Evolutionary conservation across 306 rosid species (phyloP).

Genomic region (Ammopiptanthus mongolicus): DNA sequence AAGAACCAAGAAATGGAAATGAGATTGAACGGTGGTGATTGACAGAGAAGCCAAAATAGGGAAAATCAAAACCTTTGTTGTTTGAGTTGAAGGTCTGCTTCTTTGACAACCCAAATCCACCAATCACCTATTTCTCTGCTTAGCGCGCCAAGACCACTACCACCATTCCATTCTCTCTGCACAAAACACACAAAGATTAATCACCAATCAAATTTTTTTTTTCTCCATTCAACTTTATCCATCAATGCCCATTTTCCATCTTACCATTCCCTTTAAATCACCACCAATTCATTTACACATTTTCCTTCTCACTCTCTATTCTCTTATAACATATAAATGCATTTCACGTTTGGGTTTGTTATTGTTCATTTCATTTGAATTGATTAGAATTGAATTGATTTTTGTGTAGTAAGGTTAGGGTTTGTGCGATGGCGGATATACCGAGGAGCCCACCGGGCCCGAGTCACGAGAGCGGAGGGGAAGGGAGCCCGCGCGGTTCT

Average conservation of each 20-base stretch:
- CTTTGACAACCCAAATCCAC: neutral
- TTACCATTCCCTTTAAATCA: neutral
- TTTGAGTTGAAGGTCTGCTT: neutral
- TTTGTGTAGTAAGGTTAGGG: conserved; percentile 8
- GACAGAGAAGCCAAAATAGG: neutral
- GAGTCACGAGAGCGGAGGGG: conserved; percentile 86
- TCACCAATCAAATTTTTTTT: neutral
- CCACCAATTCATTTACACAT: neutral
- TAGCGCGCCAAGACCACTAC: conserved; percentile 2
- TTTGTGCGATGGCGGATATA: conserved; percentile 58
- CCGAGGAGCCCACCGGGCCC: conserved; percentile 64
- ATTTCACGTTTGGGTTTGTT: too few relatives aligned
- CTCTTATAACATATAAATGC: too few relatives aligned
- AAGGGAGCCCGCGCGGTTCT: conserved; percentile 60
- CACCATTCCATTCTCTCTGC: neutral
- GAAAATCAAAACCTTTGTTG: neutral
- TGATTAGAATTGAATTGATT: neutral
- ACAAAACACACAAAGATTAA: neutral
- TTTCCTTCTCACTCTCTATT: neutral
- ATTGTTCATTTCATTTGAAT: neutral
- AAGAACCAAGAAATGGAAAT: too few relatives aligned
- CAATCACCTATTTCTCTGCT: neutral
- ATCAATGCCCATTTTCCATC: neutral
- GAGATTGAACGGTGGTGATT: neutral
- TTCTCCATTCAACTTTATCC: neutral